A percentile compares a stretch with the other conserved stretches of the same genome.
Conservation (phyloP, 805 yeast genomes). For the Saturnispora besseyi region DNA sequence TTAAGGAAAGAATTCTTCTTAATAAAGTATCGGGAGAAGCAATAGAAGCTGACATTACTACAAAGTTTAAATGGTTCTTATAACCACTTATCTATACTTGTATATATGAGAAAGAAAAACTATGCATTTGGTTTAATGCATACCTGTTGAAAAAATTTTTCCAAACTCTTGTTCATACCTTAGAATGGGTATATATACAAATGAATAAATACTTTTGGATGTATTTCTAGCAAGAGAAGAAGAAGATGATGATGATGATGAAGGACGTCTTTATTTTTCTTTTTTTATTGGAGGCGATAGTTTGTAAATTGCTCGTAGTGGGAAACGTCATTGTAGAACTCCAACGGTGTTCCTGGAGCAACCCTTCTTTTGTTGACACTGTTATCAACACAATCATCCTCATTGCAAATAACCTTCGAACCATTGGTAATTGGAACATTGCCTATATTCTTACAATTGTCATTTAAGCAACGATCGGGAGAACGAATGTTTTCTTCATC, state of each 20-base stretch:
- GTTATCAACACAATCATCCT: background rate
- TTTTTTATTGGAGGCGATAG: background rate
- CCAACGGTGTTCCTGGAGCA: background rate
- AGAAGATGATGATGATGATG: background rate
- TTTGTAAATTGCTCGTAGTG: slow-evolving; percentile 5
- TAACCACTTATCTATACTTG: background rate
- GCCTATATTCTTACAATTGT: background rate
- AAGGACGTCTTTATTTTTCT: background rate
- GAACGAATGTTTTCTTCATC: slow-evolving; percentile 16
- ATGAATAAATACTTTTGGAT: too few species aligned
- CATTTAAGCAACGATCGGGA: background rate
- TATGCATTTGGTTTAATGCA: too few species aligned
- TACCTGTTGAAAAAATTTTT: too few species aligned
- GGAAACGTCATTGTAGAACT: background rate
- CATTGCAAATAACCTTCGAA: background rate
- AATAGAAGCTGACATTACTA: slow-evolving; percentile 20
- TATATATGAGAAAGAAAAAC: too few species aligned
- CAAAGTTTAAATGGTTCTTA: background rate
- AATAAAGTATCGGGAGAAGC: slow-evolving; percentile 45
- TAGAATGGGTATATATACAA: too few species aligned
- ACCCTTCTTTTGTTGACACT: background rate
- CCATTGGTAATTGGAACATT: background rate
- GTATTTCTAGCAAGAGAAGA: too few species aligned
- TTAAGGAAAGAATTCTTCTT: slow-evolving; percentile 55
- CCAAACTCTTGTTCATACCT: too few species aligned